Conservation (phyloP, 257 asterid species). For the Haberlea rhodopensis region DNA sequence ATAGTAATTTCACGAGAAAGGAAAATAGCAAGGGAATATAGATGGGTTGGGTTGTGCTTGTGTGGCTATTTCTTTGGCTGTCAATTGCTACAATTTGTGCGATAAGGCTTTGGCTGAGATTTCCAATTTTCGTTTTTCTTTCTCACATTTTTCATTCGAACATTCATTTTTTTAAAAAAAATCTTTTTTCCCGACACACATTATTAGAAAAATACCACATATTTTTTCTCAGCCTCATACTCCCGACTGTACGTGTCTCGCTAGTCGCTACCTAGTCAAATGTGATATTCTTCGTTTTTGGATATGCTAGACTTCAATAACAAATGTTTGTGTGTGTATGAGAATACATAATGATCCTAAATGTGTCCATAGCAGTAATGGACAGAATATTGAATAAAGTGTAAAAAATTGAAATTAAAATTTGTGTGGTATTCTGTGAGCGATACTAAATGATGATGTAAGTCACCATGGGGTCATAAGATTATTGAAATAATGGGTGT, state of each 20-base stretch:
- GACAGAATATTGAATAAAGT: no score
- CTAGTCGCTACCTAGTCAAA: neutral
- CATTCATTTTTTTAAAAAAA: neutral
- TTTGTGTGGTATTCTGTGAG: no score
- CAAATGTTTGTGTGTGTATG: no score
- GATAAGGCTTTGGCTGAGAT: constrained; percentile 55
- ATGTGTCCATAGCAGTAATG: no score
- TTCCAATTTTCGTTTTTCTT: neutral
- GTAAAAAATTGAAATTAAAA: no score
- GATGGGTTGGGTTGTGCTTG: constrained; percentile 46
- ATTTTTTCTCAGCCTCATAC: neutral
- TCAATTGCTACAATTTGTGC: constrained; percentile 39
- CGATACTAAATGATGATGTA: no score
- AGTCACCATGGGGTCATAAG: no score
- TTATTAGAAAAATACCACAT: neutral
- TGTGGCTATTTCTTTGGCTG: constrained; percentile 67
- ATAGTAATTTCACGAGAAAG: constrained; percentile 22
- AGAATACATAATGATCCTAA: no score
- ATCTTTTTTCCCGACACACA: neutral
- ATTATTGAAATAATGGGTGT: no score
- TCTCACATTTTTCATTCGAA: neutral
- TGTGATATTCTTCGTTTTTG: neutral
- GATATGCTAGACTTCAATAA: no score
- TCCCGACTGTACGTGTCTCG: neutral
- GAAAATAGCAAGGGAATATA: constrained; percentile 7